phyloP scores from a whole-genome alignment of 2,329 filamentous ascomycete genomes.

The Mycocentrospora acerina region DNA sequence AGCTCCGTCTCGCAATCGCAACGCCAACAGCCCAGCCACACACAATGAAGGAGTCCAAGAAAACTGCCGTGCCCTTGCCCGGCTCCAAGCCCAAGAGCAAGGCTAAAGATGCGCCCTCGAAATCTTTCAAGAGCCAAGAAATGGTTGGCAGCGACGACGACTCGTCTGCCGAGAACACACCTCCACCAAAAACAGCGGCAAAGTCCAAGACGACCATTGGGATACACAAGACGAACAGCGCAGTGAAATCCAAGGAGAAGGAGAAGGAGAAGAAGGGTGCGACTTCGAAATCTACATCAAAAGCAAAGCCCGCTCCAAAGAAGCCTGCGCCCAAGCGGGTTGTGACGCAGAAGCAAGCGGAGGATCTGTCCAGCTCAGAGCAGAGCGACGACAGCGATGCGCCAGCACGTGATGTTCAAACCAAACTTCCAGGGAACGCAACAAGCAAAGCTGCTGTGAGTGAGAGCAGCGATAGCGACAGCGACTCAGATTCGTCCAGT shows the following conservation, averaged over 20 bases:
- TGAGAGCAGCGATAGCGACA: constrained; percentile 2
- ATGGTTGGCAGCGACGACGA: constrained; percentile 37
- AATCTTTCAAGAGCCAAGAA: constrained; percentile 38
- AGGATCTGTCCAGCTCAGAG: constrained; percentile 29
- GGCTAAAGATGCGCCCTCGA: constrained; percentile 17
- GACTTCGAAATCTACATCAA: constrained; percentile 12
- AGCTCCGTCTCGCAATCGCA: constrained; percentile 14
- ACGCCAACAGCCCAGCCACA: constrained; percentile 11
- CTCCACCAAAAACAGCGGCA: constrained; percentile 14
- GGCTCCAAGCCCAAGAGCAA: constrained; percentile 30
- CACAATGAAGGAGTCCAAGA: constrained; percentile 39
- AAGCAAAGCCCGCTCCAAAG: constrained; percentile 15
- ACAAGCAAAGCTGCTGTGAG: constrained; percentile 11
- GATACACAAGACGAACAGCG: constrained; percentile 33
- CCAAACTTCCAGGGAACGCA: constrained; percentile 15
- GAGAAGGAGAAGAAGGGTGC: constrained; percentile 9
- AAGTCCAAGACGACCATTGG: constrained; percentile 33
- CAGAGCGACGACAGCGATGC: constrained; percentile 25
- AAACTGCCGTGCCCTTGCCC: constrained; percentile 38
- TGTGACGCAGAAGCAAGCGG: constrained; percentile 19
- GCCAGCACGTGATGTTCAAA: constrained; percentile 16
- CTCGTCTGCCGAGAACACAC: constrained; percentile 23
- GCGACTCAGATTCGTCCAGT: constrained; percentile 17
- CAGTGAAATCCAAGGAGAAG: constrained; percentile 19
- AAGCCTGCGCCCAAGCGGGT: constrained; percentile 25